Evolutionary conservation across 306 rosid species (phyloP), one percentile per base, ranked within the genome.

Genomic region (Hippophae rhamnoides): DNA sequence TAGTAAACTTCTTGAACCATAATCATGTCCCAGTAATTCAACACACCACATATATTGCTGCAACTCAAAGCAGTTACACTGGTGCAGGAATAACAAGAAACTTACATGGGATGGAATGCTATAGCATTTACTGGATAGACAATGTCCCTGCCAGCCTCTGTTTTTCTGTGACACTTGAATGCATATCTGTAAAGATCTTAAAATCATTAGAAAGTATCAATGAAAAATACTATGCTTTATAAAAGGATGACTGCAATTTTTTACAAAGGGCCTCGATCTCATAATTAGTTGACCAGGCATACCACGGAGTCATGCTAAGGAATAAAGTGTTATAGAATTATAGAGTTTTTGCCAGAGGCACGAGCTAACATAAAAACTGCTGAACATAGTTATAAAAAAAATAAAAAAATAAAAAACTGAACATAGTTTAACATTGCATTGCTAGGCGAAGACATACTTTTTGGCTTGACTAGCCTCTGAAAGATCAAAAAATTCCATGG

Each of bases 101-200:
- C 95, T 82, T 73, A 90, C 97, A 86, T 67, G 13, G 95, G 97
- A 68, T 86, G 97, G 80, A 90, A 90, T 67, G 97, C 95, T 65
- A 90, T 84, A 54, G 90, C 93, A 79, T 90, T 90, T 65, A 93
- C 99, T 27, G 97, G 99, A 75, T 93, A 93, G 71, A 93, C 97
- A 6, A 84, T 82, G 81, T 93, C 99, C 85, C 99, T 88, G 76
- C 97, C 99, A 43, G 94, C 97, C 84, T 93, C 99, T 2, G 97
- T 71, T 75, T 93, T 93, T 70, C 99, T 82, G 71, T 88, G 99
- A 78, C 99, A 88, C 82, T 93, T 93, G 41, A 93, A 93, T 58
- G 99, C 99, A 57, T 88, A 93, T 61, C 99, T 93, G 86, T 52
- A 73, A 26, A 70, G 26, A 64, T 55, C 38, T 61, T 48, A 43